phyloP scores from a whole-genome alignment of 257 asterid species.

The Solanum chiquidenum region DNA sequence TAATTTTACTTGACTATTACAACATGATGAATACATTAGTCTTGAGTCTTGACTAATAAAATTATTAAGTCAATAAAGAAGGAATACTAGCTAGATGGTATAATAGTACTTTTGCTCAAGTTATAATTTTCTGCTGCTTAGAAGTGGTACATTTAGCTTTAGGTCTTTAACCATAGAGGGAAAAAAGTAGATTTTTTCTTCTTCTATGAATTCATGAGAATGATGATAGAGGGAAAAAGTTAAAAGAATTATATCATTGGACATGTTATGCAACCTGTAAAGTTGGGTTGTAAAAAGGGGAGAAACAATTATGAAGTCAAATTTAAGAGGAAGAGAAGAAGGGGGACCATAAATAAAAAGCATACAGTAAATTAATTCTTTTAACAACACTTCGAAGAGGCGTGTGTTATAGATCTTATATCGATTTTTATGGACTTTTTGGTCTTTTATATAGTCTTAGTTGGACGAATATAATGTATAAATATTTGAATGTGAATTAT shows the following conservation, averaged over 20 bases:
- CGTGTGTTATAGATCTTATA: background rate
- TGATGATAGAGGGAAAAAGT: background rate
- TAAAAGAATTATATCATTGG: background rate
- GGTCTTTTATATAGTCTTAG: background rate
- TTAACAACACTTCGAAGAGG: background rate
- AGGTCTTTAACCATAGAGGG: background rate
- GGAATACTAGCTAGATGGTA: background rate
- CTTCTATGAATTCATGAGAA: background rate
- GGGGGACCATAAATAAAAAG: background rate
- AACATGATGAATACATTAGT: background rate
- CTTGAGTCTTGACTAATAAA: background rate
- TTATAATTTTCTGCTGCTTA: background rate
- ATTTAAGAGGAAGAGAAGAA: background rate
- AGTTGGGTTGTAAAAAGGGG: background rate
- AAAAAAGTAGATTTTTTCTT: background rate
- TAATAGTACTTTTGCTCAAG: background rate
- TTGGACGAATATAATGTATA: background rate
- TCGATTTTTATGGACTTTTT: background rate
- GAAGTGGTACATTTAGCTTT: background rate
- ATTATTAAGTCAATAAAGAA: background rate
- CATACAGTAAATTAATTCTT: background rate
- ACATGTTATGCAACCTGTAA: constrained; percentile 21
- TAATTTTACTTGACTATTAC: background rate
- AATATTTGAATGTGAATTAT: background rate
- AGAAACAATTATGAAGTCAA: background rate